A percentile compares a stretch with the other conserved stretches of the same genome.
Evolutionary conservation across 2,329 filamentous ascomycete genomes (phyloP).

Genomic region (Ceratocystis cubensis): DNA sequence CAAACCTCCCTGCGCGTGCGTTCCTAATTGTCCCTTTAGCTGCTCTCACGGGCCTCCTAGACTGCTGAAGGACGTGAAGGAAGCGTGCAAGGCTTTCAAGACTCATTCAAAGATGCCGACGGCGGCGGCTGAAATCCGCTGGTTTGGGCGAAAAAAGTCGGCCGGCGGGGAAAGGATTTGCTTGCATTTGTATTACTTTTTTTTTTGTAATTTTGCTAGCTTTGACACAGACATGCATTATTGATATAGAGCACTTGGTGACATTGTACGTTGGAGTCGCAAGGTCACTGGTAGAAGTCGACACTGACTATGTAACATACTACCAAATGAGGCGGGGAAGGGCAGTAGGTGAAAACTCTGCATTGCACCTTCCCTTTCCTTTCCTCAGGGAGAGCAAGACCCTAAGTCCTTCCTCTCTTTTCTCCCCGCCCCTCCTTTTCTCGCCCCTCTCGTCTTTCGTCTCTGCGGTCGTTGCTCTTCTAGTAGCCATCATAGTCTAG

Average conservation of each 20-base stretch:
- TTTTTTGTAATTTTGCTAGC: neutral
- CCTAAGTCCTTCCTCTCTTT: neutral
- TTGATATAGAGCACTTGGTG: no score
- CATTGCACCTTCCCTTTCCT: no score
- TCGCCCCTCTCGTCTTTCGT: neutral
- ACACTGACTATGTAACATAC: no score
- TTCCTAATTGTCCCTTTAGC: neutral
- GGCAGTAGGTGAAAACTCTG: no score
- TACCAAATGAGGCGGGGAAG: no score
- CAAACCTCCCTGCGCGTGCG: neutral
- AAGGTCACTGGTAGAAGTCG: no score
- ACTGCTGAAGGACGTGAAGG: neutral
- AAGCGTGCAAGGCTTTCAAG: neutral
- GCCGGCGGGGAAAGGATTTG: constrained; percentile 6
- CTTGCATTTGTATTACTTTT: neutral
- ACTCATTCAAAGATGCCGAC: constrained; percentile 3
- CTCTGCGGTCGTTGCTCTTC: no score
- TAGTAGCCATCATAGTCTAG: no score
- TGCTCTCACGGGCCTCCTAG: neutral
- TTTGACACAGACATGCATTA: no score
- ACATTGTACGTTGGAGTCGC: no score
- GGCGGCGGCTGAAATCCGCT: constrained; percentile 6
- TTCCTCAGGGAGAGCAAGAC: neutral
- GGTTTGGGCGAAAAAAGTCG: neutral
- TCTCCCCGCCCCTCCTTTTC: neutral